phyloP scores from a whole-genome alignment of 2,329 filamentous ascomycete species.

The Fusarium sp. region DNA sequence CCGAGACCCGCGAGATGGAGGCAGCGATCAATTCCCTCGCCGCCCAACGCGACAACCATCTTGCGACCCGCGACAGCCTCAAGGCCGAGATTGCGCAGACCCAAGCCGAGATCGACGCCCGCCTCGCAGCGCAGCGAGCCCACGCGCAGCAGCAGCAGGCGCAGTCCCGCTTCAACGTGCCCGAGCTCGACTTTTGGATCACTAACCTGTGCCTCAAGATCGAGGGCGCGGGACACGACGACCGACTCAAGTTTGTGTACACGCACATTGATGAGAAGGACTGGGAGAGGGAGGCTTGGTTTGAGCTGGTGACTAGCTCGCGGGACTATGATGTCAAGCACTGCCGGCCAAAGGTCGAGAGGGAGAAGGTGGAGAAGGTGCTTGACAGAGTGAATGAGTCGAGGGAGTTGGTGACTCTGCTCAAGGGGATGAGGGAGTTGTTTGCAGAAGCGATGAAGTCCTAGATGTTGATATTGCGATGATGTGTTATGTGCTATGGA shows the following conservation, averaged over 20 bases:
- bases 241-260: slow-evolving; percentile 91
- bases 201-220: slow-evolving; percentile 89
- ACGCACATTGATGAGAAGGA: slow-evolving; percentile 87
- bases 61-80: slow-evolving; percentile 67
- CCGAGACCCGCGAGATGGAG: slow-evolving; percentile 82
- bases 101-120: slow-evolving; percentile 76
- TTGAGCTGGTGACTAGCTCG: slow-evolving; percentile 85
- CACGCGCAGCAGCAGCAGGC: slow-evolving; percentile 82
- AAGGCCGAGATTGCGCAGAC: slow-evolving; percentile 73
- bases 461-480: slow-evolving; percentile 43
- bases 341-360: slow-evolving; percentile 84
- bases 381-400: slow-evolving; percentile 85
- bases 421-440: slow-evolving; percentile 86
- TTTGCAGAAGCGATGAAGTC: slow-evolving; percentile 76
- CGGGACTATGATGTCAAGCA: slow-evolving; percentile 88
- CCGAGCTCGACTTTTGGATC: slow-evolving; percentile 97
- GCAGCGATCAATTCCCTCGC: slow-evolving; percentile 68
- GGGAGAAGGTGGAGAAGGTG: slow-evolving; percentile 80
- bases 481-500: slow-evolving; percentile 20
- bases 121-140: slow-evolving; percentile 77
- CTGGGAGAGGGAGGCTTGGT: slow-evolving; percentile 92
- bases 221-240: slow-evolving; percentile 86
- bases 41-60: slow-evolving; percentile 70
- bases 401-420: slow-evolving; percentile 75
- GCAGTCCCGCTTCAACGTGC: slow-evolving; percentile 89